Conservation (phyloP, 2,329 filamentous ascomycete species). For the Fonsecaea pugnacius region DNA sequence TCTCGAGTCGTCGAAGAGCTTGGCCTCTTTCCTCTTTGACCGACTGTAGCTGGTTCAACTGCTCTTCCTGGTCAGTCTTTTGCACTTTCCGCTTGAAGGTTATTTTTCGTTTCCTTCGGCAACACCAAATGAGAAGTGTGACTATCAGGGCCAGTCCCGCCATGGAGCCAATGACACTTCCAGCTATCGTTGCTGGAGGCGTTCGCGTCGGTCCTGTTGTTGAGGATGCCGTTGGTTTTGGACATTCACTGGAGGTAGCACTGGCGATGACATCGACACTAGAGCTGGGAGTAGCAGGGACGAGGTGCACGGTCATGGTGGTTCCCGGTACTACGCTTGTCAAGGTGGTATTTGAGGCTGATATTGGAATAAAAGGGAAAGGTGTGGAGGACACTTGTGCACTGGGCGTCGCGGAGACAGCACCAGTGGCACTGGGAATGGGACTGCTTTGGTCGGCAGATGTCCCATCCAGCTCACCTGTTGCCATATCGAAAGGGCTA, state of each 20-base stretch:
- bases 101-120: conserved; percentile 26
- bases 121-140: conserved; percentile 27
- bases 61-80: conserved; percentile 17
- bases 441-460: background rate
- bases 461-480: conserved; percentile 1
- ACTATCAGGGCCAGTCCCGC: conserved; percentile 30
- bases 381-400: background rate
- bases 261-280: background rate
- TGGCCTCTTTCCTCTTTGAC: conserved; percentile 17
- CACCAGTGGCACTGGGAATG: background rate
- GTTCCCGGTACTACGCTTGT: conserved; percentile 21
- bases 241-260: conserved; percentile 13
- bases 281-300: conserved; percentile 15
- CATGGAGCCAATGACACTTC: conserved; percentile 30
- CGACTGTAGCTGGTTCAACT: conserved; percentile 8
- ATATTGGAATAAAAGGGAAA: conserved; percentile 4
- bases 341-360: conserved; percentile 14
- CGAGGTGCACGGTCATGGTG: conserved; percentile 29
- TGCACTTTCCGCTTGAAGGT: conserved; percentile 28
- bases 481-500: background rate
- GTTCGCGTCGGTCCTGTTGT: conserved; percentile 7
- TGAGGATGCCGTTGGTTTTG: conserved; percentile 12
- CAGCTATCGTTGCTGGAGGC: conserved; percentile 28
- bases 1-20: conserved; percentile 21
- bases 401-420: background rate